Evolutionary conservation across 257 asterid genomes (phyloP), one percentile per base, ranked within the genome.

Genomic region (Solanum neorickii): DNA sequence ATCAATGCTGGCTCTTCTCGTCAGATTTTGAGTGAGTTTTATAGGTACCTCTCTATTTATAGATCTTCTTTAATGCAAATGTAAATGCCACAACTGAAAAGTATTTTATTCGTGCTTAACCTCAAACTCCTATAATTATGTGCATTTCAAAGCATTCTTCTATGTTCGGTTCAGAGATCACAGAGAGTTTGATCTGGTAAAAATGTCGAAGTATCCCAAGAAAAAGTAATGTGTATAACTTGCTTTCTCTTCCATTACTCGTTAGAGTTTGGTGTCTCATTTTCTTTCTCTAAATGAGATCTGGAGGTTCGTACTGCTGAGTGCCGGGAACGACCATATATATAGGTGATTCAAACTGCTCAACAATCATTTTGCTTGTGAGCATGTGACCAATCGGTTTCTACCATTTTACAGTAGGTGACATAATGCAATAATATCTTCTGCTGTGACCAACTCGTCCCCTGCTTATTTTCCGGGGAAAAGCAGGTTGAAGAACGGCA

Each of bases 1-100:
- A 69, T 76, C 37, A 91, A 86, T 78, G 93, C 94, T 37, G 91
- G 90, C 89, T 93, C 95, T 78, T 90, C 94, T 70, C 78, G 47
- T 86, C 95, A 94, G 86, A 92, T 88, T 94, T 91, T 94, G 83
- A 91, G 91, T 84, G 85, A 44, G 84, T 94, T 95, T 91, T 94
- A 91, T 94, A 93, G 98, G 98, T 94, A 90, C 37, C 31, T 85
- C 80, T 70, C 46, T 1, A 84, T 86, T 41, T 37, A 33, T 15
- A 31, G 29, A n/a, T 39, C 42, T 47, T 80, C 29, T 13, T 1
- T 25, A 44, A 14, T 77, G 12, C 60, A 6, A 72, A 44, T 44
- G 35, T n/a, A 25, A 25, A 3, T 1, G 9, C 39, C 39, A 13
- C 39, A 7, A 23, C 59, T 77, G 62, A 77, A 42, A 42, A 77